phyloP scores from a whole-genome alignment of 768 basidiomycete species.

The Boletales sp. region DNA sequence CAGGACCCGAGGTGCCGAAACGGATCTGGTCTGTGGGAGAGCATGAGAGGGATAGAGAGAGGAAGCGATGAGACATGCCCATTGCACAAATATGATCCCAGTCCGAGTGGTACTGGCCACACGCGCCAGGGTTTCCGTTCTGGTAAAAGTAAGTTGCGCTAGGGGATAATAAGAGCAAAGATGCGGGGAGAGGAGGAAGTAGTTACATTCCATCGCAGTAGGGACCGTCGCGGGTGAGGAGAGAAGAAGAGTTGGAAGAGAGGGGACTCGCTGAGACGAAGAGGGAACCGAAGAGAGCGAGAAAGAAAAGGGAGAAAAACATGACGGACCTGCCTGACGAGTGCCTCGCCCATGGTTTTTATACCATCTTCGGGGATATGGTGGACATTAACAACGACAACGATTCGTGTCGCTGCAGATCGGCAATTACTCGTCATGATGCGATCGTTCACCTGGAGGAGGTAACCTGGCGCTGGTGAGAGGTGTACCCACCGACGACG shows the following conservation, averaged over 20 bases:
- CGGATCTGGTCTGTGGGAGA: slow-evolving; percentile 41
- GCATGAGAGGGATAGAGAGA: neutral
- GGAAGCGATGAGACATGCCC: slow-evolving; percentile 35
- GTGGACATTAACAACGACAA: no score
- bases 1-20: slow-evolving; percentile 45
- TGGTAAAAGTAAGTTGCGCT: slow-evolving; percentile 72
- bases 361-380: no score
- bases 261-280: slow-evolving; percentile 42
- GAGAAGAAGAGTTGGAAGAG: neutral
- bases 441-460: no score
- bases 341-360: neutral
- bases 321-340: slow-evolving; percentile 18
- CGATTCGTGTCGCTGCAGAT: no score
- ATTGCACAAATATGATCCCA: slow-evolving; percentile 58
- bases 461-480: no score
- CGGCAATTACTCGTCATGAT: no score
- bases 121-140: slow-evolving; percentile 73
- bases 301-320: slow-evolving; percentile 36
- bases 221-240: neutral
- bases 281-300: slow-evolving; percentile 60
- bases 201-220: slow-evolving; percentile 43
- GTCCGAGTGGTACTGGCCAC: slow-evolving; percentile 63
- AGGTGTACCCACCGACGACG: no score
- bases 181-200: neutral
- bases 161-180: neutral